Conservation (phyloP, 1,284 basidiomycete species). For the Mycena citricolor region DNA sequence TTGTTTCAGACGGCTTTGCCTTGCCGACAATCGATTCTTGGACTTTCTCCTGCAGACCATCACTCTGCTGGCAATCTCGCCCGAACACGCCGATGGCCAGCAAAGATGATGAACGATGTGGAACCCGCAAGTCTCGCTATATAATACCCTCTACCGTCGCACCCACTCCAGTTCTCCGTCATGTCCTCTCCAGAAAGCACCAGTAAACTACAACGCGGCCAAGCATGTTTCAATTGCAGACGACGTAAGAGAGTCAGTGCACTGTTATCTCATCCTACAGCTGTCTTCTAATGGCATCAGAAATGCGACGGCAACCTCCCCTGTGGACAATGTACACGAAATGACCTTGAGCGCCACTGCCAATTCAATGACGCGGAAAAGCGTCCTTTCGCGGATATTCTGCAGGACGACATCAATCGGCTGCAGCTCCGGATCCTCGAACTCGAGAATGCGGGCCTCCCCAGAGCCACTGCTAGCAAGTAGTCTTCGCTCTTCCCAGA, state of each 20-base stretch:
- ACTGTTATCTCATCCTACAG: too few relatives aligned
- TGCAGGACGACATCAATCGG: slow-evolving; percentile 11
- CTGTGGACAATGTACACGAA: slow-evolving; percentile 9
- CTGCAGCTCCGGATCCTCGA: slow-evolving; percentile 12
- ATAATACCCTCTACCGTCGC: too few relatives aligned
- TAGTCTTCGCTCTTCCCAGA: too few relatives aligned
- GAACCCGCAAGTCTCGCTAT: too few relatives aligned
- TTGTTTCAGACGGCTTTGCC: too few relatives aligned
- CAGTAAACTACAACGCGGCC: slow-evolving; percentile 3
- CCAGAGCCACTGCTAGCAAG: too few relatives aligned
- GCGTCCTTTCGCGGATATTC: slow-evolving; percentile 9
- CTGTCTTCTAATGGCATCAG: neutral
- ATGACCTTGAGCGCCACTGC: slow-evolving; percentile 2
- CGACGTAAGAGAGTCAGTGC: slow-evolving; percentile 9
- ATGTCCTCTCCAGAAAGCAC: slow-evolving; percentile 1
- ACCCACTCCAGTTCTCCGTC: too few relatives aligned
- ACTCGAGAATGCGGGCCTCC: slow-evolving; percentile 11
- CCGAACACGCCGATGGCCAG: too few relatives aligned
- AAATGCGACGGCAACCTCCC: slow-evolving; percentile 11
- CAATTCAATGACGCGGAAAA: slow-evolving; percentile 9
- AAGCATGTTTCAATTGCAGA: slow-evolving; percentile 7
- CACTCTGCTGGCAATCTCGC: too few relatives aligned
- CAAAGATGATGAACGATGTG: too few relatives aligned
- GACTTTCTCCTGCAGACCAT: too few relatives aligned
- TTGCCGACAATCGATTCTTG: too few relatives aligned